These are phyloP conservation scores for Xylaria sp. DNA, from an alignment of 2,329 filamentous ascomycete species.

Conservation along the genomic window DNA sequence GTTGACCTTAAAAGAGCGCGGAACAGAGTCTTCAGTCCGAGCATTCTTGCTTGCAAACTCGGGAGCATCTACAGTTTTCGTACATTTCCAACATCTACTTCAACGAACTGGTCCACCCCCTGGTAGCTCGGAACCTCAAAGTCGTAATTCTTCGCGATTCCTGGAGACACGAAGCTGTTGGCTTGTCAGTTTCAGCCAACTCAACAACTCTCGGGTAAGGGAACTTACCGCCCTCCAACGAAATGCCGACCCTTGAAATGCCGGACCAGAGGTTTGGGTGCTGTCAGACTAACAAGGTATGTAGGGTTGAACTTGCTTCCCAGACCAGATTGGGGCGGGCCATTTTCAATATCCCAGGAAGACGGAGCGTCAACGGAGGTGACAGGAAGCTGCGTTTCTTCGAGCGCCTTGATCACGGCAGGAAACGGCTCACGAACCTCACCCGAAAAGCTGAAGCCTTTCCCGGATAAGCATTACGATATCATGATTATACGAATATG, in stretches of 20 bases:
- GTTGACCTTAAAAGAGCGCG: slow-evolving; percentile 46
- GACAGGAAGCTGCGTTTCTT: slow-evolving; percentile 75
- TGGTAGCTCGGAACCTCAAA: slow-evolving; percentile 83
- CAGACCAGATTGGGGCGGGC: slow-evolving; percentile 77
- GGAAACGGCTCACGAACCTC: slow-evolving; percentile 93
- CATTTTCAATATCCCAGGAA: slow-evolving; percentile 90
- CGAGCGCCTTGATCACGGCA: slow-evolving; percentile 76
- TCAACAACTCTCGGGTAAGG: slow-evolving; percentile 10
- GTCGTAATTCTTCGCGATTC: slow-evolving; percentile 82
- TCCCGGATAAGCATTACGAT: slow-evolving; percentile 23
- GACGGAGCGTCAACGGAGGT: slow-evolving; percentile 92
- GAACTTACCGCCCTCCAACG: slow-evolving; percentile 76
- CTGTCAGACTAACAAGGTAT: slow-evolving; percentile 85
- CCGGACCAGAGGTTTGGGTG: slow-evolving; percentile 87
- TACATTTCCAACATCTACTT: slow-evolving; percentile 59
- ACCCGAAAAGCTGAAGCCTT: slow-evolving; percentile 89
- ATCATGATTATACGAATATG: slow-evolving; percentile 19
- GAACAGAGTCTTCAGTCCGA: not conserved
- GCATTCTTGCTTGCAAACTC: not conserved
- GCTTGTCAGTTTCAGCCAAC: slow-evolving; percentile 29
- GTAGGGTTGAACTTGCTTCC: slow-evolving; percentile 82
- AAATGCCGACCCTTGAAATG: slow-evolving; percentile 90
- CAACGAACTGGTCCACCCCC: slow-evolving; percentile 87
- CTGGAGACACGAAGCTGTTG: slow-evolving; percentile 75
- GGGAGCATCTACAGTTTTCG: slow-evolving; percentile 56